Evolutionary conservation across 768 basidiomycete species (phyloP), one percentile per base, ranked within the genome.

Genomic region (Panellus pusillus): DNA sequence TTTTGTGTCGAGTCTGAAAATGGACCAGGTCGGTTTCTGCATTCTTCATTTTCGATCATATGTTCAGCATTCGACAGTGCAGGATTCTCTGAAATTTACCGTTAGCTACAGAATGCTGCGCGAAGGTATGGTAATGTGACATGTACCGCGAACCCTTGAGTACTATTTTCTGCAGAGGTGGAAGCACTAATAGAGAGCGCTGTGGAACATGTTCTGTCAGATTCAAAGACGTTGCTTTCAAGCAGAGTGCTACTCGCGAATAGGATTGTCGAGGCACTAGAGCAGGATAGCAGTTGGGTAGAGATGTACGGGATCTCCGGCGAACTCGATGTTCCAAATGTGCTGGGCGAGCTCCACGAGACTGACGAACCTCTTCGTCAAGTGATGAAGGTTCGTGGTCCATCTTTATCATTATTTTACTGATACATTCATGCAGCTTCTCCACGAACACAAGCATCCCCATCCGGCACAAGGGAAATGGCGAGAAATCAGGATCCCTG

Each of bases 61-160:
- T 35, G 19, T 37, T 58, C 55, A 54, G 55, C n/a, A 29, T 19
- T 5, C 14, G 15, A 19, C 62, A 90, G 90, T 84, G 17, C 73
- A 78, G 44, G 86, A 89, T 52, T 73, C 84, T 1, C 70, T 91
- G 38, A 74, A 68, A 20, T 72, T 96, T 29, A 70, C 77, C 19
- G 85, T 97, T 53, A 78, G 73, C 45, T 97, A 93, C 69, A 82
- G 90, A 35, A 84, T 85, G 73, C 70, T 96, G 20, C 84, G 85
- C 17, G 91, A 95, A 77, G 93, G 93, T 92, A 54, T 66, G 46
- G 32, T 47, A 17, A 17, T 28, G 35, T 43, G 35, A 11, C 50
- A 24, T 29, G 9, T 20, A 17, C 13, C 19, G 15, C 50, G 28
- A 32, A 20, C n/a, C 15, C 38, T 52, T 14, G 44, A 56, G 45